Percentiles rank a stretch among this genome's conserved stretches.
These are phyloP conservation scores for Kwoniella sp. DNA, from an alignment of 768 basidiomycete genomes.

Conservation along the genomic window DNA sequence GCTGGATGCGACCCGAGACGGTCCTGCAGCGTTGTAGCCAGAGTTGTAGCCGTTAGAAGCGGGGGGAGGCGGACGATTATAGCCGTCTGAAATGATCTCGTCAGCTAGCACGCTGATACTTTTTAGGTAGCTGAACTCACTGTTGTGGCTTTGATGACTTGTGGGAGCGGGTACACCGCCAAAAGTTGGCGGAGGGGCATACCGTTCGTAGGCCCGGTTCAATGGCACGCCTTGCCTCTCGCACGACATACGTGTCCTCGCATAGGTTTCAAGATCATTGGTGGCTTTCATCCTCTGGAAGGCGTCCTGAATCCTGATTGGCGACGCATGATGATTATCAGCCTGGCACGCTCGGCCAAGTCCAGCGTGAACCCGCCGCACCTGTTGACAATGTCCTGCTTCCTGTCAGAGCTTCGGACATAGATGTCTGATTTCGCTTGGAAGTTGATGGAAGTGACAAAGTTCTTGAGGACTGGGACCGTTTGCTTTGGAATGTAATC, in stretches of 20 bases:
- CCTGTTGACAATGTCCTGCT: conserved; percentile 26
- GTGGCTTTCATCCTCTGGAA: conserved; percentile 21
- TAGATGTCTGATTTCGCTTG: conserved; percentile 7
- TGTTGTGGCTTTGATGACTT: background rate
- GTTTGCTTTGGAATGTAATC: conserved; percentile 31
- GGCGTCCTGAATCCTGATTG: conserved; percentile 20
- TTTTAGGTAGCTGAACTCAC: background rate
- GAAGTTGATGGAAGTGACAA: conserved; percentile 8
- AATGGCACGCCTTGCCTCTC: conserved; percentile 21
- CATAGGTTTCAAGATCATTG: conserved; percentile 13
- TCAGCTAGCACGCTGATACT: too few relatives aligned
- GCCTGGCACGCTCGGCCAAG: background rate
- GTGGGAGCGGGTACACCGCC: conserved; percentile 21
- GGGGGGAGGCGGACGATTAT: background rate
- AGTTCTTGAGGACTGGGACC: conserved; percentile 18
- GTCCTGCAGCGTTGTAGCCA: background rate
- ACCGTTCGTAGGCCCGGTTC: background rate
- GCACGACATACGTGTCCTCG: conserved; percentile 16
- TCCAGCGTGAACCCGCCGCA: conserved; percentile 6
- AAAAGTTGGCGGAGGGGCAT: conserved; percentile 26
- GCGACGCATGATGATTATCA: background rate
- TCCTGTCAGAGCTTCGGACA: conserved; percentile 23
- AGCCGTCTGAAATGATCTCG: too few relatives aligned
- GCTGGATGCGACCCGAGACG: background rate
- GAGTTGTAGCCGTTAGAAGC: background rate